Base-by-base conservation (phyloP, 495 filamentous ascomycete genomes). In the Xylaria acuta region DNA sequence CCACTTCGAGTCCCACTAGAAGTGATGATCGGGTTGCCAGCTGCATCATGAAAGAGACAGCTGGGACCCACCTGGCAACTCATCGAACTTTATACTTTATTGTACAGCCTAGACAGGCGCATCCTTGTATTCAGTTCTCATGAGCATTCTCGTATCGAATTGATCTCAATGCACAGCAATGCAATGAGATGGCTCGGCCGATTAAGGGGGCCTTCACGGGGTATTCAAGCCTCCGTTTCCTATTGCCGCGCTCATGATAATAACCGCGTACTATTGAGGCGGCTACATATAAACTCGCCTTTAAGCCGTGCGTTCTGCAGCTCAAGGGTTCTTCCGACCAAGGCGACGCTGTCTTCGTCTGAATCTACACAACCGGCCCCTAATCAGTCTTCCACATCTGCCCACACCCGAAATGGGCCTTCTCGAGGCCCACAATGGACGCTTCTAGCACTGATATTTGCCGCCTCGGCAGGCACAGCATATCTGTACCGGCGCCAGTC, bases 171-270 rank as follows among this genome's bases (percentile, higher is more conserved):
- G 75, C 71, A 65, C 54, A 60, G 41, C 30, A 30, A 71, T 63
- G 67, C 67, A 69, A 74, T 70, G 70, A 72, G 69, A 79, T 76
- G 77, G 65, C 62, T 63, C 54, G 67, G 74, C 71, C 74, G 71
- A 67, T 38, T 67, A 47, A 66, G 36, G 49, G 69, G 68, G 69
- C 64, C 69, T 62, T 2, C 41, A 22, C 62, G 40, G 27, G 30
- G 18, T 32, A 12, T 34, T n/a, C n/a, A 43, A 30, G 11, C 36
- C 9, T 32, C 56, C 14, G 0, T 49, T 14, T 47, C 27, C 11
- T 14, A 66, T 67, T 32, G n/a, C 40, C 8, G 8, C 1, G 2
- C 38, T 18, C 27, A 66, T 66, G 30, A 43, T 18, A 49, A 38
- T 36, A 27, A 34, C 22, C 11, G 6, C 30, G 30, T 38, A 40